Percentiles rank a stretch among this genome's conserved stretches.
These are phyloP conservation scores for Cladosporium sp. DNA, from an alignment of 2,329 filamentous ascomycete genomes.

Conservation along the genomic window DNA sequence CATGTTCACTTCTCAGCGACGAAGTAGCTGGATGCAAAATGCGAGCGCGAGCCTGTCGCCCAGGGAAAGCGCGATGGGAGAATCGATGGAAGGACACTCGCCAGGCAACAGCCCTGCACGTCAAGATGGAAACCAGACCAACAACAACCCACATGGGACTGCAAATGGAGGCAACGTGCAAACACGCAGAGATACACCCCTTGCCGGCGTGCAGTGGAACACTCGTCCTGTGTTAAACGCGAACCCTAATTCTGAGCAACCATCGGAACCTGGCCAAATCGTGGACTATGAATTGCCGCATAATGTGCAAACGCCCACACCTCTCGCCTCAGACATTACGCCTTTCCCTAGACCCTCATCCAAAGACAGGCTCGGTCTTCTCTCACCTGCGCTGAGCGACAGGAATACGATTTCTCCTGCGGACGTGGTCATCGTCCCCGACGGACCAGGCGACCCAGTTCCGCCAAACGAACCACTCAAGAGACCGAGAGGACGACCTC, in stretches of 20 bases:
- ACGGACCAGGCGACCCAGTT: no score
- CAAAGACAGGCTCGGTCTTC: no score
- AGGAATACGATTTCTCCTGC: no score
- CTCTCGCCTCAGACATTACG: neutral
- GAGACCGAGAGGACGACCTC: no score
- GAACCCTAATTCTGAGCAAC: neutral
- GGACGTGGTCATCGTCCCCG: no score
- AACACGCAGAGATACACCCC: no score
- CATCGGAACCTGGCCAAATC: no score
- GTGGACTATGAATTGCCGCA: constrained; percentile 12
- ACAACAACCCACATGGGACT: neutral
- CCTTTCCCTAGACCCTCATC: neutral
- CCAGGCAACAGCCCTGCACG: constrained; percentile 1
- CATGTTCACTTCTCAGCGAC: constrained; percentile 3
- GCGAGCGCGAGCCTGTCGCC: no score
- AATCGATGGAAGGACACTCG: neutral
- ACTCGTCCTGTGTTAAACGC: neutral
- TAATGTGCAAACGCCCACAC: constrained; percentile 18
- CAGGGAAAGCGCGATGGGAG: constrained; percentile 1
- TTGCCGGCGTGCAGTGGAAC: no score
- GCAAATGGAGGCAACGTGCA: neutral
- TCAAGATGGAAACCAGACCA: neutral
- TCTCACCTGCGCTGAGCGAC: no score
- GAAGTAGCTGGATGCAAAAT: neutral
- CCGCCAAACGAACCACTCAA: no score